Evolutionary conservation across 2,329 filamentous ascomycete genomes (phyloP).

Genomic region (Alternaria incomplexa): DNA sequence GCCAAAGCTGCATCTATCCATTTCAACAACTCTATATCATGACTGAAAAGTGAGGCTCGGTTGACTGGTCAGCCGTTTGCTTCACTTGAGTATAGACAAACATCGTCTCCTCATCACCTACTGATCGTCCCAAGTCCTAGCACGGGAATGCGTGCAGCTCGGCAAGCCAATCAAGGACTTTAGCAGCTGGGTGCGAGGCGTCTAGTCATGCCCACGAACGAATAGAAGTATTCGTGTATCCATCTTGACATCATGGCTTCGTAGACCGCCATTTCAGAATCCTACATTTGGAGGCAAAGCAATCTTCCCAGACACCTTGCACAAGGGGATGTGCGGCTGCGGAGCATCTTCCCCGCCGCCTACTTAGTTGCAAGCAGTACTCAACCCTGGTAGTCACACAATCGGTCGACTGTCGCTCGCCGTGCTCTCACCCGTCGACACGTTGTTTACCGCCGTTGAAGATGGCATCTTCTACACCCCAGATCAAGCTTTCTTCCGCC

Average conservation of each 20-base stretch:
- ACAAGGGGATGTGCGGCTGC: constrained; percentile 16
- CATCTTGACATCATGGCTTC: constrained; percentile 15
- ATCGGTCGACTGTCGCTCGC: constrained; percentile 17
- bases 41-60: constrained; percentile 1
- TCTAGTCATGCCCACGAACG: background rate
- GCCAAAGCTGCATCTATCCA: constrained; percentile 15
- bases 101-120: constrained; percentile 12
- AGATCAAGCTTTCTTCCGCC: constrained; percentile 9
- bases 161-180: background rate
- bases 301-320: constrained; percentile 16
- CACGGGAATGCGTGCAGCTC: background rate
- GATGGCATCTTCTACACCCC: constrained; percentile 11
- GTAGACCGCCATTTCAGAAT: constrained; percentile 39
- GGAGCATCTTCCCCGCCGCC: constrained; percentile 22
- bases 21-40: background rate
- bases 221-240: constrained; percentile 4
- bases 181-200: background rate
- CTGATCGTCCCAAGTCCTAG: background rate
- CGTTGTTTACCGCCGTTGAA: constrained; percentile 31
- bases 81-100: constrained; percentile 29
- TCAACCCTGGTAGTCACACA: constrained; percentile 28
- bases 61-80: constrained; percentile 23
- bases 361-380: constrained; percentile 4
- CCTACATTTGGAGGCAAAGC: constrained; percentile 15
- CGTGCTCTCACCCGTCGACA: constrained; percentile 27